Evolutionary conservation across 106 monocot species (phyloP), one percentile per base, ranked within the genome.

Genomic region (Dendrobium huoshanense): DNA sequence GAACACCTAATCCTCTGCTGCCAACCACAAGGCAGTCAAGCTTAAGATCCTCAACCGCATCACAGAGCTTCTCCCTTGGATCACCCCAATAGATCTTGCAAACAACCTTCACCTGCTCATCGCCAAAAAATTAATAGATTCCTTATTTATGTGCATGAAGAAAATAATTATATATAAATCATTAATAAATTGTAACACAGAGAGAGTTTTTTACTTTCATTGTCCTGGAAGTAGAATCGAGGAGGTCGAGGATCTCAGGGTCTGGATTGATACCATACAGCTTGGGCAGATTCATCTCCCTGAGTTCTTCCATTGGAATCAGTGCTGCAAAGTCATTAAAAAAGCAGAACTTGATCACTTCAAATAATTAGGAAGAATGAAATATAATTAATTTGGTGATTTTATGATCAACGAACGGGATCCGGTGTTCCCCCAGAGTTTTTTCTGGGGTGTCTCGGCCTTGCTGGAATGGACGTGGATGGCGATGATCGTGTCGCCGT

Each of bases 1-100:
- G 75, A 51, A 79, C 33, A 31, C 91, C 86, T 31, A 88, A 79
- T 8, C 92, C 92, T 58, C 92, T 85, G 85, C 90, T 95, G 4
- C 95, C 95, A 80, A 95, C 88, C 13, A 95, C 85, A 59, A 95
- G 83, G 13, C 89, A 89, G 58, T 84, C 85, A 44, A 95, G 82
- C 75, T 90, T 89, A 68, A 91, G 78, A 49, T 95, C 95, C 10
- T 80, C 78, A 58, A 81, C 89, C 2, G 92, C 89, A 25, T 88
- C 81, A 54, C 82, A 81, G 33, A 95, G 87, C 83, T 91, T 89
- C 91, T 95, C 92, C 83, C 92, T 82, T 11, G 92, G 88, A 80
- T 95, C 95, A n/a, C 95, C 95, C 90, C 92, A 93, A 86, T 89
- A 95, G 13, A 95, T 18, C 89, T 93, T 95, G 67, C 84, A 47